Base-by-base conservation (phyloP, 1,284 basidiomycete genomes). In the Phaffia rhodozyma region DNA sequence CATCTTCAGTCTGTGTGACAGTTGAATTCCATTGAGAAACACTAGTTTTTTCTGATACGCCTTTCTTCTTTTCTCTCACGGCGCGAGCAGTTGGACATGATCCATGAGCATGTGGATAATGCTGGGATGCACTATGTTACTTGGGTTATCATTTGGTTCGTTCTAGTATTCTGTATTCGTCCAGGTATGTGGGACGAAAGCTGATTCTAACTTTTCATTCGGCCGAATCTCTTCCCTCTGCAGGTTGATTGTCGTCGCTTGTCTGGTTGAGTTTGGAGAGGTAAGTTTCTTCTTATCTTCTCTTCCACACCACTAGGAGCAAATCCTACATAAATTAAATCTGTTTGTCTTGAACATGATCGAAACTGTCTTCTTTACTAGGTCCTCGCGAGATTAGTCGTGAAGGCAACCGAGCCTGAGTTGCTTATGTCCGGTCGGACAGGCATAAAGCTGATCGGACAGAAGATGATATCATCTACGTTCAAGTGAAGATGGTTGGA, bases 61-160 rank as follows among this genome's bases (percentile, higher is more conserved):
- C 29, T 27, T 13, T 43, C 11, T 38, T 72, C 62, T 62, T 74
- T 51, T 63, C 73, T 53, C 18, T n/a, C n/a, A 69, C 65, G 47
- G 16, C 9, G 4, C 32, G 38, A 65, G n/a, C 61, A 91, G 89
- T 80, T 93, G 61, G 87, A 89, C 68, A 89, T 89, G 61, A 94
- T 97, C 68, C 93, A 96, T 72, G 91, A 94, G 70, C 91, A 96
- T 72, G 77, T 96, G 60, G 93, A 92, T 71, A 89, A 87, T 70
- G 85, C 83, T 56, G 90, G 89, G 11, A 94, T 93, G 87, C 85
- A 91, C 70, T 79, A 89, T n/a, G 89, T 93, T 70, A 92, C 90
- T 4, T 91, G 89, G 89, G 90, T 94, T 69, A 85, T 97, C 67
- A 97, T 97, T 70, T 93, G 90, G 84, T 79, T 97, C 50, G 96